These are phyloP conservation scores for Aureobasidium namibiae DNA, from an alignment of 2,329 filamentous ascomycete genomes.

Conservation along the genomic window DNA sequence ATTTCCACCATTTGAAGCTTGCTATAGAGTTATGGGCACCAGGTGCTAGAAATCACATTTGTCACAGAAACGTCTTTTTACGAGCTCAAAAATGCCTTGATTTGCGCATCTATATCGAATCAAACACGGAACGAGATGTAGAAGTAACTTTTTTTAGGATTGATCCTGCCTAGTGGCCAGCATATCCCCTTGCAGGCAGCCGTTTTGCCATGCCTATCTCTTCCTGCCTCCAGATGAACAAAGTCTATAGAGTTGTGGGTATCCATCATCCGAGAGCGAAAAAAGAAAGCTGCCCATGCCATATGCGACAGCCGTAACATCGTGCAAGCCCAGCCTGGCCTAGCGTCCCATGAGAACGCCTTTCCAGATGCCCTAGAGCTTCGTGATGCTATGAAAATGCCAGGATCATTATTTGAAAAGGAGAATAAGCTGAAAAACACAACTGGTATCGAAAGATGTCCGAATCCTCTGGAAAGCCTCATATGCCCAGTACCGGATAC, in stretches of 20 bases:
- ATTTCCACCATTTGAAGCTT: background rate
- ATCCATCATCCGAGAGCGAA: slow-evolving; percentile 15
- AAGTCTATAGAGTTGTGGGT: slow-evolving; percentile 13
- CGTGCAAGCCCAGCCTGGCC: slow-evolving; percentile 9
- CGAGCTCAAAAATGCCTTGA: background rate
- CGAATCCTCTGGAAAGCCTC: slow-evolving; percentile 14
- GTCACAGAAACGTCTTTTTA: background rate
- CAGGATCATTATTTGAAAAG: slow-evolving; percentile 13
- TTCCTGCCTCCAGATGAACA: slow-evolving; percentile 14
- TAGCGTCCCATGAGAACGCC: slow-evolving; percentile 13
- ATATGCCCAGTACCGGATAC: slow-evolving; percentile 11
- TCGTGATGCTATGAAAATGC: slow-evolving; percentile 13
- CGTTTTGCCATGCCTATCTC: slow-evolving; percentile 10
- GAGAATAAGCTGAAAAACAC: slow-evolving; percentile 7
- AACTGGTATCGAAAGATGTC: slow-evolving; percentile 12
- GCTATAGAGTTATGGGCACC: no score
- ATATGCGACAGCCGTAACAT: slow-evolving; percentile 13
- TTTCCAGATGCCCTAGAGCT: slow-evolving; percentile 10
- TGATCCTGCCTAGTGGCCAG: slow-evolving; percentile 13
- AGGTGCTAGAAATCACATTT: background rate
- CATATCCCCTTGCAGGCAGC: slow-evolving; percentile 13
- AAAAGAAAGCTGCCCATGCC: slow-evolving; percentile 10
- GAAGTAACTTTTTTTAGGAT: slow-evolving; percentile 13
- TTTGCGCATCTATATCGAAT: background rate
- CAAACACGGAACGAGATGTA: background rate